These are phyloP conservation scores for Chimonanthus salicifolius DNA, from an alignment of 164 flowering plant genomes.

Conservation along the genomic window DNA sequence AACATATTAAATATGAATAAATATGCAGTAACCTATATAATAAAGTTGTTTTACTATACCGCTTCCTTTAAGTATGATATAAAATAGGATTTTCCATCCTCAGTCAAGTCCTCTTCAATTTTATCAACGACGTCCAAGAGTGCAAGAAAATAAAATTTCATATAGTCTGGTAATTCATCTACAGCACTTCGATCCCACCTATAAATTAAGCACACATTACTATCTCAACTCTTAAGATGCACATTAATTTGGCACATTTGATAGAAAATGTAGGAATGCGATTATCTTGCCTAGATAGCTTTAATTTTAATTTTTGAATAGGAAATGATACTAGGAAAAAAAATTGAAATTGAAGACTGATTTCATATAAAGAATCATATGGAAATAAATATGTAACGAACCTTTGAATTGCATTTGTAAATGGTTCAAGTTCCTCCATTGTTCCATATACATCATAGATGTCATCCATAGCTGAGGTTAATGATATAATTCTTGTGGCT, in stretches of 20 bases:
- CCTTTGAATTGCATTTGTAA: slow-evolving; percentile 6
- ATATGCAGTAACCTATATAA: no score
- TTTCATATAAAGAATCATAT: not conserved
- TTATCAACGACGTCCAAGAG: slow-evolving; percentile 23
- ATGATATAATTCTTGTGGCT: not conserved
- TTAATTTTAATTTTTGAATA: no score
- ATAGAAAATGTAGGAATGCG: no score
- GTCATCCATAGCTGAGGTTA: slow-evolving; percentile 9
- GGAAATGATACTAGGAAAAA: not conserved
- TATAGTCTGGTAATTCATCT: slow-evolving; percentile 38
- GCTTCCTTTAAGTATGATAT: slow-evolving; percentile 22
- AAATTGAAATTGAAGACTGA: not conserved
- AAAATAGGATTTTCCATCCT: slow-evolving; percentile 23
- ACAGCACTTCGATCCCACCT: slow-evolving; percentile 34
- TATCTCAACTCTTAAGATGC: not conserved
- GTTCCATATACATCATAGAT: slow-evolving; percentile 9
- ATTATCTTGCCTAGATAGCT: no score
- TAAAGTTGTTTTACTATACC: slow-evolving; percentile 14
- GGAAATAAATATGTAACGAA: not conserved
- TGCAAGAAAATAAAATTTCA: slow-evolving; percentile 24
- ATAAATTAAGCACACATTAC: not conserved
- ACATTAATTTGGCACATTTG: not conserved
- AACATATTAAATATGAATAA: no score
- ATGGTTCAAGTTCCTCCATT: slow-evolving; percentile 10
- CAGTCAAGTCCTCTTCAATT: slow-evolving; percentile 24